Evolutionary conservation across 1,284 basidiomycete species (phyloP).

Genomic region (Pterulicium gracile): DNA sequence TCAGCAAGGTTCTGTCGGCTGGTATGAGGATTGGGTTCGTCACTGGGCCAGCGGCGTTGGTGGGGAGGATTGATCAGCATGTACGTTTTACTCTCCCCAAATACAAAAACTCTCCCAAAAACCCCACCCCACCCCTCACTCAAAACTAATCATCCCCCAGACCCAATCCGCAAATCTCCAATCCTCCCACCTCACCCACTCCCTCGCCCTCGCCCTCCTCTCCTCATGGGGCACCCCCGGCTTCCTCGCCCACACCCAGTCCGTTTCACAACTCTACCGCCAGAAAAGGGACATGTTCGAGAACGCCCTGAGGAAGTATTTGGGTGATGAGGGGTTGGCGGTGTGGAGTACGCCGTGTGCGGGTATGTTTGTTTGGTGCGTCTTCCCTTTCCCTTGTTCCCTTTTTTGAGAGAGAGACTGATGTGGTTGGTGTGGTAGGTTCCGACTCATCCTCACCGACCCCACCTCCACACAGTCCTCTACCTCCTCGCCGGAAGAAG

Average conservation of each 20-base stretch:
- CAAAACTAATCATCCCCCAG: slow-evolving; percentile 20
- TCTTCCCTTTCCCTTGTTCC: not conserved
- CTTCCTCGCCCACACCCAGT: slow-evolving; percentile 64
- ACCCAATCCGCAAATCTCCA: slow-evolving; percentile 74
- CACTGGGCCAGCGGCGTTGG: slow-evolving; percentile 65
- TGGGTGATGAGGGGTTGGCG: not conserved
- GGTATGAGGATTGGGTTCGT: slow-evolving; percentile 79
- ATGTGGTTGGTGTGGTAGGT: not conserved
- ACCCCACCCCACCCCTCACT: not conserved
- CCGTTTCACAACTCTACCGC: slow-evolving; percentile 73
- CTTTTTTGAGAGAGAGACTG: not conserved
- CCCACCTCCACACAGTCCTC: too few relatives aligned
- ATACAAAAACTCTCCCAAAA: too few relatives aligned
- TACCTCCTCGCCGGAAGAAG: slow-evolving; percentile 13
- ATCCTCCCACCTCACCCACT: slow-evolving; percentile 68
- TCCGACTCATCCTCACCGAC: slow-evolving; percentile 10
- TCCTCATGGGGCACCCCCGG: slow-evolving; percentile 71
- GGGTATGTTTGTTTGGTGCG: not conserved
- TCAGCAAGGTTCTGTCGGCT: slow-evolving; percentile 81
- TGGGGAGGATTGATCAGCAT: slow-evolving; percentile 27
- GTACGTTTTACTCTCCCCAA: slow-evolving; percentile 8
- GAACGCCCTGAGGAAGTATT: slow-evolving; percentile 35
- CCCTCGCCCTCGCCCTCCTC: slow-evolving; percentile 61
- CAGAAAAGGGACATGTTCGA: slow-evolving; percentile 77
- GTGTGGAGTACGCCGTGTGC: not conserved